Conservation (phyloP, 1,284 basidiomycete species). For the Ceratobasidium sp. region DNA sequence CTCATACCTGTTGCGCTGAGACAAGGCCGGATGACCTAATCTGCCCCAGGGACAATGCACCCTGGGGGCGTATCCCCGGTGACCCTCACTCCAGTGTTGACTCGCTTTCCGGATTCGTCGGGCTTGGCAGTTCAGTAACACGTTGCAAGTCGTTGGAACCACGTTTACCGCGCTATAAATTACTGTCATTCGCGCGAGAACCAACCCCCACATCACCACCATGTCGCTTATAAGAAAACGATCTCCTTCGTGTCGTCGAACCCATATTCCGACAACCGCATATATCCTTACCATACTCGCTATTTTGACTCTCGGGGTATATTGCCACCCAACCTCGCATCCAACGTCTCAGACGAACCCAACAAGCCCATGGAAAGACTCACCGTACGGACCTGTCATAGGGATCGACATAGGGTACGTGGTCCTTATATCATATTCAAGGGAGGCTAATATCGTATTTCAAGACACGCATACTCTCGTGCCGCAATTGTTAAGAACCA, state of each 20-base stretch:
- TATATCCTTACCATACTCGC: background rate
- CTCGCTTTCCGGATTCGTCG: background rate
- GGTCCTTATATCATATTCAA: background rate
- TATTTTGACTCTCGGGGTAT: constrained; percentile 2
- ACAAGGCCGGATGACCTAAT: too few relatives aligned
- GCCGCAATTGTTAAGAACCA: constrained; percentile 2
- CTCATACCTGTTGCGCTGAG: too few relatives aligned
- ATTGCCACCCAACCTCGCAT: background rate
- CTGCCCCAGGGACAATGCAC: too few relatives aligned
- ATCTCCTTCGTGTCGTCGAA: background rate
- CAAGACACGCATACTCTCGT: constrained; percentile 26
- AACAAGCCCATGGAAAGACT: background rate
- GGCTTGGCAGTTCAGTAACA: background rate
- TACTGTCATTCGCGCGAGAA: background rate
- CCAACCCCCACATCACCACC: background rate
- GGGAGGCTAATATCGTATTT: background rate
- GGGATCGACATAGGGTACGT: constrained; percentile 23
- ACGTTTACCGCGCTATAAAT: constrained; percentile 1
- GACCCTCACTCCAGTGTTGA: background rate
- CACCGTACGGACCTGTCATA: background rate
- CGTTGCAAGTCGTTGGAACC: constrained; percentile 2
- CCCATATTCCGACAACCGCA: background rate
- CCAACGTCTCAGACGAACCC: background rate
- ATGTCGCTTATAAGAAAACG: constrained; percentile 1
- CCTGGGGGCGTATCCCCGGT: background rate